Conservation (phyloP, 805 yeast species). For the Citeromyces matritensis region DNA sequence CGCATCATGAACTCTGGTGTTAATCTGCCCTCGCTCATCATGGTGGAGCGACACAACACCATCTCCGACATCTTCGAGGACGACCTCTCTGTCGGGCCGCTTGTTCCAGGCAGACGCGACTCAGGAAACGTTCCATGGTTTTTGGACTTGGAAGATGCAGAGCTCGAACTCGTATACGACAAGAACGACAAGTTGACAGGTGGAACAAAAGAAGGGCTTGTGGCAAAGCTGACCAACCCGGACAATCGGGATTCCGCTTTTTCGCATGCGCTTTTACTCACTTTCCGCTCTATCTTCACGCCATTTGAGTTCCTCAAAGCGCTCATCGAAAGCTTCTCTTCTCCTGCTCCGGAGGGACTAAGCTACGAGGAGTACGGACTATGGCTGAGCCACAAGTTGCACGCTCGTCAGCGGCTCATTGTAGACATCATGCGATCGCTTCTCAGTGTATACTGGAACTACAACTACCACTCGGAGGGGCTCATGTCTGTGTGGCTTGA, state of each 20-base stretch:
- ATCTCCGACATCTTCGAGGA: constrained; percentile 4
- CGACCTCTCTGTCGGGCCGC: background rate
- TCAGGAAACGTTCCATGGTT: constrained; percentile 49
- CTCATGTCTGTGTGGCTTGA: constrained; percentile 14
- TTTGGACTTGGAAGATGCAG: constrained; percentile 50
- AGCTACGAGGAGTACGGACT: constrained; percentile 65
- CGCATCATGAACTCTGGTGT: constrained; percentile 66
- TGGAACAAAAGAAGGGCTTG: constrained; percentile 64
- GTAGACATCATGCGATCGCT: constrained; percentile 52
- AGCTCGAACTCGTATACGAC: constrained; percentile 33
- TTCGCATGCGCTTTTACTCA: constrained; percentile 54
- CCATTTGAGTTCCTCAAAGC: constrained; percentile 45
- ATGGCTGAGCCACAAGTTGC: constrained; percentile 63
- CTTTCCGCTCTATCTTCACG: constrained; percentile 63
- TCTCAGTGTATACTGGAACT: constrained; percentile 58
- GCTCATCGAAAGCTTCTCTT: constrained; percentile 48
- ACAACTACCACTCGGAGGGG: constrained; percentile 34
- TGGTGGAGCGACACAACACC: constrained; percentile 25
- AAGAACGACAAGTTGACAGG: constrained; percentile 65
- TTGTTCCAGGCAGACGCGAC: constrained; percentile 7
- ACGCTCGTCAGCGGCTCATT: constrained; percentile 51
- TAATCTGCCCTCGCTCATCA: constrained; percentile 36
- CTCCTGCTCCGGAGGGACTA: constrained; percentile 78
- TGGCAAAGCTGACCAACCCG: constrained; percentile 73
- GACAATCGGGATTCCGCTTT: constrained; percentile 44